Conservation (phyloP, 1,139 yeast species). For the Suhomyces coccinellae region DNA sequence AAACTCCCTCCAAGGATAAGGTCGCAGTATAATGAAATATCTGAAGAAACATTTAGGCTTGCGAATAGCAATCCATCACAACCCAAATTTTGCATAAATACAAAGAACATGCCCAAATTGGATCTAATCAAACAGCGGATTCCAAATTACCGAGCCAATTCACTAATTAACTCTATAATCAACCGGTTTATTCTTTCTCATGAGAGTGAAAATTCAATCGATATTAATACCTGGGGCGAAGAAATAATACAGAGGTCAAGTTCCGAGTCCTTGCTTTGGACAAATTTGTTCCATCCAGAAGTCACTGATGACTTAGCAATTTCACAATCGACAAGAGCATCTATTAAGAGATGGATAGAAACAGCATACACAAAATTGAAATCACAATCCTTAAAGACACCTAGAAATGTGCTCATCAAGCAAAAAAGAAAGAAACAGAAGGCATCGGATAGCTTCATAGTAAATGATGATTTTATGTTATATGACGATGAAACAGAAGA, state of each 20-base stretch:
- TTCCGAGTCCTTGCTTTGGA: conserved; percentile 35
- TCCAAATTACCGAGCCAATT: conserved; percentile 6
- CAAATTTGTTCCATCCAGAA: conserved; percentile 45
- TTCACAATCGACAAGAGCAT: conserved; percentile 19
- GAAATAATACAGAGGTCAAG: not conserved
- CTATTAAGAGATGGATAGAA: conserved; percentile 48
- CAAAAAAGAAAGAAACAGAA: conserved; percentile 22
- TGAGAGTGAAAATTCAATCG: not conserved
- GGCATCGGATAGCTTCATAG: conserved; percentile 30
- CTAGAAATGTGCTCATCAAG: conserved; percentile 28
- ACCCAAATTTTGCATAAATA: not conserved
- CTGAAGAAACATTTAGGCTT: not conserved
- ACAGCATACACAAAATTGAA: conserved; percentile 47
- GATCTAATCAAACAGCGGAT: conserved; percentile 12
- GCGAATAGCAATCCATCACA: not conserved
- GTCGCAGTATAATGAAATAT: not conserved
- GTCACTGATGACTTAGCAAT: conserved; percentile 38
- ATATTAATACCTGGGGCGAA: not conserved
- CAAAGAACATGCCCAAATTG: not conserved
- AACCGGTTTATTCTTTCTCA: conserved; percentile 17
- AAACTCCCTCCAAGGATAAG: not conserved
- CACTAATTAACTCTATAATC: conserved; percentile 26
- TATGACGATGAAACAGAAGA: conserved; percentile 28
- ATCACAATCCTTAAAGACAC: conserved; percentile 31
- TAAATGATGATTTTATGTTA: conserved; percentile 26